These are phyloP conservation scores for Intubia oerlemansii DNA, from an alignment of 2,329 filamentous ascomycete species.

Conservation along the genomic window DNA sequence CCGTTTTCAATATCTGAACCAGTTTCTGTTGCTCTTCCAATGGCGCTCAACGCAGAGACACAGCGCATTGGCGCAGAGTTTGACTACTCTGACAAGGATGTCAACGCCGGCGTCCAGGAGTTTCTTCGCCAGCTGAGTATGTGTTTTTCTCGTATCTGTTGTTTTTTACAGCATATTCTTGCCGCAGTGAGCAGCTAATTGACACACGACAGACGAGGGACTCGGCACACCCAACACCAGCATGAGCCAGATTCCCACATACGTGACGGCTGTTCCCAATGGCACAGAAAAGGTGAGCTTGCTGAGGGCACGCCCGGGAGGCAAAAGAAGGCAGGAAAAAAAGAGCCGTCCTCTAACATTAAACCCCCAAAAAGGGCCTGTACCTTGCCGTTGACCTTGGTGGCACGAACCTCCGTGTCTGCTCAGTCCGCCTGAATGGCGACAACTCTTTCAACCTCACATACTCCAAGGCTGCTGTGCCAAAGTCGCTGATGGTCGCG, in stretches of 20 bases:
- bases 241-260: slow-evolving; percentile 90
- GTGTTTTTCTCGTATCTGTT: not conserved
- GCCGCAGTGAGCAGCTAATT: no score
- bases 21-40: slow-evolving; percentile 32
- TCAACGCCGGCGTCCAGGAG: slow-evolving; percentile 64
- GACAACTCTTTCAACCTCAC: slow-evolving; percentile 89
- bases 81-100: slow-evolving; percentile 56
- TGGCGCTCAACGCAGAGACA: slow-evolving; percentile 48
- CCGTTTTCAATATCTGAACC: slow-evolving; percentile 32
- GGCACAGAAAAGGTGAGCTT: slow-evolving; percentile 86
- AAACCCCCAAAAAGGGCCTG: slow-evolving; percentile 47
- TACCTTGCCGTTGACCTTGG: slow-evolving; percentile 97
- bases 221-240: slow-evolving; percentile 56
- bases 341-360: not conserved
- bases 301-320: no score
- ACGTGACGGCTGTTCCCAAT: slow-evolving; percentile 88
- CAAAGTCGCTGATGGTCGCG: slow-evolving; percentile 73
- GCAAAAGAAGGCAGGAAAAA: not conserved
- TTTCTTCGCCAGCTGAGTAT: slow-evolving; percentile 69
- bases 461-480: slow-evolving; percentile 82
- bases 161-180: no score
- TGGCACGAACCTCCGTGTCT: slow-evolving; percentile 95
- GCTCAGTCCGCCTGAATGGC: slow-evolving; percentile 81
- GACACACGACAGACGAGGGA: slow-evolving; percentile 43
- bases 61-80: slow-evolving; percentile 68